A percentile compares a stretch with the other conserved stretches of the same genome.
Conservation (phyloP, 1,284 basidiomycete species). For the Agroathelia rolfsii region DNA sequence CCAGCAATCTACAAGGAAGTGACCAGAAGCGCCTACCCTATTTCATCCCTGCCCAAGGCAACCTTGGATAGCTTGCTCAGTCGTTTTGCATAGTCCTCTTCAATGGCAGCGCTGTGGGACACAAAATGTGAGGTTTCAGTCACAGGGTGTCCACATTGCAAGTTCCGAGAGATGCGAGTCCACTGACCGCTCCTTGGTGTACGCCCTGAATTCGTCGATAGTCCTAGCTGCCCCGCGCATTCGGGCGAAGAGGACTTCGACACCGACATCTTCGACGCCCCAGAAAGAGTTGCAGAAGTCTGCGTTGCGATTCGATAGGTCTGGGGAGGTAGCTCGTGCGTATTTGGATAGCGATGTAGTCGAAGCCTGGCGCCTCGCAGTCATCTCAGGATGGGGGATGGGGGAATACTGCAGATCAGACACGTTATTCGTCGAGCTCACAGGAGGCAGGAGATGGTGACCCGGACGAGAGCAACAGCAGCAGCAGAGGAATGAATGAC, state of each 20-base stretch:
- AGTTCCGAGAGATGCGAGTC: constrained; percentile 2
- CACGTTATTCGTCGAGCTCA: too few relatives aligned
- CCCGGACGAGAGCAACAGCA: too few relatives aligned
- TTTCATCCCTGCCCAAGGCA: constrained; percentile 79
- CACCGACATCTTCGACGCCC: constrained; percentile 80
- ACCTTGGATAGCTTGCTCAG: constrained; percentile 75
- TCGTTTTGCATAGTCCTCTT: constrained; percentile 92
- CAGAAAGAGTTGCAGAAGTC: constrained; percentile 98
- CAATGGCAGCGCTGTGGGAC: constrained; percentile 60
- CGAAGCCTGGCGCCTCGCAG: constrained; percentile 61
- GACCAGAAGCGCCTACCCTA: constrained; percentile 52
- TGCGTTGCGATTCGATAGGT: constrained; percentile 37
- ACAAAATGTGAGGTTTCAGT: constrained; percentile 1
- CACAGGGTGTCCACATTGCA: constrained; percentile 4
- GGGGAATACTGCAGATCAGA: too few relatives aligned
- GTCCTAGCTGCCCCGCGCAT: constrained; percentile 82
- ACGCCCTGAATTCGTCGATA: constrained; percentile 78
- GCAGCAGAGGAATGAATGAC: too few relatives aligned
- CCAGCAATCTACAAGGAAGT: constrained; percentile 5
- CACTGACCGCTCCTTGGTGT: constrained; percentile 83
- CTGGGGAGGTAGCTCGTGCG: constrained; percentile 45
- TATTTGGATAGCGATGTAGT: constrained; percentile 65
- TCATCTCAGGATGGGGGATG: constrained; percentile 25
- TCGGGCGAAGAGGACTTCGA: constrained; percentile 82
- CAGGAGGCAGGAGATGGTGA: too few relatives aligned